Base-by-base conservation (phyloP, 257 asterid species). In the Fraxinus anomala region DNA sequence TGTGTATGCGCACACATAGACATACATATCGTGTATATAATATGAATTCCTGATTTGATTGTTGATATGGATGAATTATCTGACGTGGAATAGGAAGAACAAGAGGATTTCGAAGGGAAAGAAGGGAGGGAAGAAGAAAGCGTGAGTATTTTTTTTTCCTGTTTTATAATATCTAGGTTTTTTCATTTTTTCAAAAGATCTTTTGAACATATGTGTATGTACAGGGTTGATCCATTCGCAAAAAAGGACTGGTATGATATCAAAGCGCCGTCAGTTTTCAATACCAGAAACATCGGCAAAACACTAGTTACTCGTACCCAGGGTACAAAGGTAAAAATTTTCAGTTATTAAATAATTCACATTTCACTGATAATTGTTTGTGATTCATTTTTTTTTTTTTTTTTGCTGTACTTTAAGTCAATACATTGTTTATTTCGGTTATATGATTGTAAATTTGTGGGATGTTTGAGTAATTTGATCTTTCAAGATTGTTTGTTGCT, bases 191-290 rank as follows among this genome's bases (percentile, higher is more conserved):
- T 2, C 2, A 6, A n/a, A 30, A 6, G 31, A 39, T 0, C 66
- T 72, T 34, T 39, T 72, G 47, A 31, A 70, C 37, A 49, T 33
- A 1, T 14, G 19, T 4, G 40, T 42, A 59, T 51, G 34, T 40
- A 28, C 7, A 88, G 90, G 1, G 85, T 74, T 14, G 93, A 89
- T 81, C 91, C 93, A 6, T 89, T 82, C 42, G 84, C 90, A 0
- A 89, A 87, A 88, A 87, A 89, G 87, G 93, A 89, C 17, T 87
- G 93, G 93, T 89, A 89, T 65, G 91, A 87, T 74, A 63, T 88
- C 78, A 89, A 89, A 68, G 93, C 91, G 1, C 93, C 93, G 4
- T 85, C 93, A 17, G 34, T 89, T 37, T 89, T 89, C 84, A 83
- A 66, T 66, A 76, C 80, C 34, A 84, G 88, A 77, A 89, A 86